phyloP scores from a whole-genome alignment of 192 early-diverging fungal species.

The Funneliformis geosporum region DNA sequence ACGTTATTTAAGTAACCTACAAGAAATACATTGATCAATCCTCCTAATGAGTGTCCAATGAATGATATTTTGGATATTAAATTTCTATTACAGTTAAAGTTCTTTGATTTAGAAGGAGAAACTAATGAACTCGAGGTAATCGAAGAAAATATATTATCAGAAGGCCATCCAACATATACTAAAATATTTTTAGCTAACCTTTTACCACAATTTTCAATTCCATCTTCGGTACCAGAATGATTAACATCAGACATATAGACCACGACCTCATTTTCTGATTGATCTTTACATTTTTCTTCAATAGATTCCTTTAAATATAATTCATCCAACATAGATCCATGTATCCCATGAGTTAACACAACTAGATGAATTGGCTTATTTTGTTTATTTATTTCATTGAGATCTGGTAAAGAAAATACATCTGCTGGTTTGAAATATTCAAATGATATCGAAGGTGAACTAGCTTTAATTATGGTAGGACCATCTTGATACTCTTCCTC shows the following conservation, averaged over 20 bases:
- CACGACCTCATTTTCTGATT: conserved; percentile 28
- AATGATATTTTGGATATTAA: conserved; percentile 44
- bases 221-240: conserved; percentile 50
- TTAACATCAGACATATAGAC: conserved; percentile 46
- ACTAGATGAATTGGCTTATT: conserved; percentile 40
- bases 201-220: conserved; percentile 47
- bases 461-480: neutral
- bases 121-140: too few relatives aligned
- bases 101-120: too few relatives aligned
- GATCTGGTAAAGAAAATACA: conserved; percentile 25
- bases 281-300: conserved; percentile 28
- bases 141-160: neutral
- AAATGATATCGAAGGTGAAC: conserved; percentile 1
- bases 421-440: neutral
- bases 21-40: conserved; percentile 48
- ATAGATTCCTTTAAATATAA: conserved; percentile 47
- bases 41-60: conserved; percentile 57
- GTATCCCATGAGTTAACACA: conserved; percentile 47
- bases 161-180: conserved; percentile 33
- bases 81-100: neutral
- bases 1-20: conserved; percentile 46
- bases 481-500: neutral
- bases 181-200: conserved; percentile 46
- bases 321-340: conserved; percentile 46
- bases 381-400: neutral